Percentiles rank a stretch among this genome's conserved stretches.
phyloP scores from a whole-genome alignment of 2,329 filamentous ascomycete species.

The Pseudocercospora vitis region DNA sequence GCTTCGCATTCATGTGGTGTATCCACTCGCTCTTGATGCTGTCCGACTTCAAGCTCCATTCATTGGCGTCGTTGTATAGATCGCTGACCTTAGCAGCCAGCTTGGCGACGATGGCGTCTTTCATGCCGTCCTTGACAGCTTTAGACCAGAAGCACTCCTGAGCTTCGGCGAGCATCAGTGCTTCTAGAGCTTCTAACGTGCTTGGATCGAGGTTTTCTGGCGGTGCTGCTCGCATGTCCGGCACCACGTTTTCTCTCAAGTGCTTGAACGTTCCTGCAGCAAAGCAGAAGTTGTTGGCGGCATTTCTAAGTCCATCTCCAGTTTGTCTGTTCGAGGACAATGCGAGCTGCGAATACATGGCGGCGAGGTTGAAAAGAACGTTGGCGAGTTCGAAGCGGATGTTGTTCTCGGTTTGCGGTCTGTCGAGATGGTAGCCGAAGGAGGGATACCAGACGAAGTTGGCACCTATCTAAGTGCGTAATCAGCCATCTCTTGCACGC shows the following conservation, averaged over 20 bases:
- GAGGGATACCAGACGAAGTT: slow-evolving; percentile 97
- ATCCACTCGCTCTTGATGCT: slow-evolving; percentile 94
- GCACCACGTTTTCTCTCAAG: slow-evolving; percentile 72
- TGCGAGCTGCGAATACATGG: slow-evolving; percentile 90
- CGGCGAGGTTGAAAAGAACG: slow-evolving; percentile 86
- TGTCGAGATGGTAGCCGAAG: slow-evolving; percentile 64
- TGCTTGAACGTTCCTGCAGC: slow-evolving; percentile 81
- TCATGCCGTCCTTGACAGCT: slow-evolving; percentile 88
- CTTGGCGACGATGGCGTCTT: slow-evolving; percentile 88
- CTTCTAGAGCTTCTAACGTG: slow-evolving; percentile 78
- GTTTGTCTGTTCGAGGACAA: slow-evolving; percentile 74
- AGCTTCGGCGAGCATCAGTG: slow-evolving; percentile 84
- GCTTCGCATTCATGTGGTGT: slow-evolving; percentile 94
- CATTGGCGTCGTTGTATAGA: slow-evolving; percentile 79
- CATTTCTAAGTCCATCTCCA: slow-evolving; percentile 79
- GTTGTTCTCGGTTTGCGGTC: slow-evolving; percentile 55
- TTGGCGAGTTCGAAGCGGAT: slow-evolving; percentile 84
- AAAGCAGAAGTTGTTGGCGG: slow-evolving; percentile 85
- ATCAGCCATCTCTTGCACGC: slow-evolving; percentile 14
- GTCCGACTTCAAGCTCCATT: slow-evolving; percentile 84
- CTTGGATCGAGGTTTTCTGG: slow-evolving; percentile 94
- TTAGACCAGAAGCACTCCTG: slow-evolving; percentile 99
- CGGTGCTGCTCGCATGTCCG: slow-evolving; percentile 73
- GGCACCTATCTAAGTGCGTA: slow-evolving; percentile 68
- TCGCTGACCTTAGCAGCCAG: slow-evolving; percentile 89